A percentile compares a stretch with the other conserved stretches of the same genome.
phyloP scores from a whole-genome alignment of 2,329 filamentous ascomycete genomes.

The Xylaria polymorpha region DNA sequence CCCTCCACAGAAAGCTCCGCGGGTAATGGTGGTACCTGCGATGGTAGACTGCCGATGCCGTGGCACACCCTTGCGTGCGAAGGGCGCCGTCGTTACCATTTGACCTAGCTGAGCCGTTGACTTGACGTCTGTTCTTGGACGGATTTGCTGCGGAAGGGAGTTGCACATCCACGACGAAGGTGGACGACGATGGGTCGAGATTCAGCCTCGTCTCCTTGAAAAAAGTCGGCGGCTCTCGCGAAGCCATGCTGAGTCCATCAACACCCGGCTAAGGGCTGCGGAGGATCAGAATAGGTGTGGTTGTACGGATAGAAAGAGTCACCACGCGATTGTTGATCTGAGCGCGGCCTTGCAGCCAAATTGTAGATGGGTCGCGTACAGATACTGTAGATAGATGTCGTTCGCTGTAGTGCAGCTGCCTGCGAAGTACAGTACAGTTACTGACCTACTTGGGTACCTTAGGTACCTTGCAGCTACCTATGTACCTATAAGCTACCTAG shows the following conservation, averaged over 20 bases:
- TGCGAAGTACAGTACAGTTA: too few species aligned
- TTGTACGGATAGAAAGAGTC: conserved; percentile 26
- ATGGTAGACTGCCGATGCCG: conserved; percentile 85
- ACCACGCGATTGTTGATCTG: conserved; percentile 35
- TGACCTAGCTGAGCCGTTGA: conserved; percentile 52
- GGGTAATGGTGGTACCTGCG: conserved; percentile 80
- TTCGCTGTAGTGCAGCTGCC: neutral
- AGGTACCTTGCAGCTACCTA: neutral
- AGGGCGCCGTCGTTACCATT: conserved; percentile 77
- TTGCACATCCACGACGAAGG: conserved; percentile 76
- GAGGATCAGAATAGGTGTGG: conserved; percentile 36
- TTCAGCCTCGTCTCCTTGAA: conserved; percentile 91
- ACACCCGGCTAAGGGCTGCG: conserved; percentile 42
- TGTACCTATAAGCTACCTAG: neutral
- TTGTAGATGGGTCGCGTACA: conserved; percentile 6
- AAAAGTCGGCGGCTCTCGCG: conserved; percentile 71
- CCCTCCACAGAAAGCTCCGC: conserved; percentile 89
- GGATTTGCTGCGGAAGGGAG: conserved; percentile 67
- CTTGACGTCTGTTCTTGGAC: conserved; percentile 58
- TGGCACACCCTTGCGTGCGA: conserved; percentile 77
- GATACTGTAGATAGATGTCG: neutral
- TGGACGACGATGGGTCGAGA: conserved; percentile 76
- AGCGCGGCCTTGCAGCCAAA: neutral
- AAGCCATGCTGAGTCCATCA: conserved; percentile 77
- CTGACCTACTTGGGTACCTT: too few species aligned